Base-by-base conservation (phyloP, 75 land plant genomes). In the Selaginella tamariscina region DNA sequence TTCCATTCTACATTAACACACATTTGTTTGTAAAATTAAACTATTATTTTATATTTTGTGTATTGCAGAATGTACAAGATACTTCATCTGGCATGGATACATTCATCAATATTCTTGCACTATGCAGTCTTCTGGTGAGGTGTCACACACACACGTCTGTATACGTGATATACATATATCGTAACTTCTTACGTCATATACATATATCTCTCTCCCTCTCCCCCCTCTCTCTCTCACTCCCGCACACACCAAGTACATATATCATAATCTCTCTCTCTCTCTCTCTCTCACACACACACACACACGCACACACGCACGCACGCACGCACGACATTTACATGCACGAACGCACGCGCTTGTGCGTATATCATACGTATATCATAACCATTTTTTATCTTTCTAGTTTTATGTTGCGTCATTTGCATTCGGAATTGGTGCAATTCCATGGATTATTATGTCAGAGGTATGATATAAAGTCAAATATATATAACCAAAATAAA, bases 391-490 rank as follows among this genome's bases (percentile, higher is more conserved):
- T 13, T 24, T 64, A n/a, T n/a, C 21, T 0, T 29, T 77, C 21
- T 72, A 91, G 93, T 72, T 75, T 23, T 76, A 79, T 74, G 84
- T 91, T 0, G 74, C 77, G 59, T 31, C 81, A 18, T 91, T 85
- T 67, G 88, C 97, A 22, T 74, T 91, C 27, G 97, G 97, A 24
- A 32, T 91, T 39, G 97, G 97, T 44, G 82, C 89, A 39, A 82
- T 91, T 77, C 97, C 97, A 32, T 91, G 97, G 97, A 28, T 91
- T 65, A 85, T 91, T 32, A 91, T 91, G 97, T 91, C 93, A 30
- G 97, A 91, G 97, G 97, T 88, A 83, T 59, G 18, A 24, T 0
- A 20, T 18, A 1, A 39, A 29, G 0, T 65, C n/a, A n/a, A n/a
- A n/a, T 1, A 2, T 32, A 13, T 56, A 31, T 65, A 54, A 15